Conservation (phyloP, 768 basidiomycete species). For the Calvatia gigantea region DNA sequence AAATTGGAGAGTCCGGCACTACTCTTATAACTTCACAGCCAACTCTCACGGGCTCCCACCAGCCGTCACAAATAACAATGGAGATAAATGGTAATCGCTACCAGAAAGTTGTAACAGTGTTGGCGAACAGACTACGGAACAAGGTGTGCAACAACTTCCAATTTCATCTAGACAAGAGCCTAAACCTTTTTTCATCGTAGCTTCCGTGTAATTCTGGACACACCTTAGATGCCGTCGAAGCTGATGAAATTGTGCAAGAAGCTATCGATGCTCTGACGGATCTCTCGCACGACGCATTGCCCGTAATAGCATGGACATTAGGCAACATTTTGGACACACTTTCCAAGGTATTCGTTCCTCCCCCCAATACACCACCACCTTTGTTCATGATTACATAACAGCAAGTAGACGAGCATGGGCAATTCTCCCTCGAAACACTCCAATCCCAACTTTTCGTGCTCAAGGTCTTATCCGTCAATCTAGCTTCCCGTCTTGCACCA, state of each 20-base stretch:
- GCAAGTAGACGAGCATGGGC: constrained; percentile 54
- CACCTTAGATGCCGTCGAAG: constrained; percentile 68
- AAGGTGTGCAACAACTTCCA: constrained; percentile 48
- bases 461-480: constrained; percentile 73
- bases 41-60: constrained; percentile 16
- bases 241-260: constrained; percentile 70
- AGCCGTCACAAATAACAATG: constrained; percentile 25
- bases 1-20: neutral
- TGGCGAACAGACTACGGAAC: constrained; percentile 77
- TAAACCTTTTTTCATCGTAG: constrained; percentile 34
- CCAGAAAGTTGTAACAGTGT: constrained; percentile 75
- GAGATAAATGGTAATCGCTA: constrained; percentile 50
- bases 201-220: constrained; percentile 84
- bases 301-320: constrained; percentile 77
- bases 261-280: constrained; percentile 79
- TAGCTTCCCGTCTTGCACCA: constrained; percentile 75
- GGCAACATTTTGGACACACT: constrained; percentile 76
- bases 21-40: constrained; percentile 1
- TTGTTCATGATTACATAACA: constrained; percentile 22
- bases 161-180: neutral
- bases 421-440: constrained; percentile 63
- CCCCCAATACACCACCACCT: no score
- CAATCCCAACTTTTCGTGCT: constrained; percentile 87
- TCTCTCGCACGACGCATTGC: constrained; percentile 70
- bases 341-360: constrained; percentile 51